Base-by-base conservation (phyloP, 192 early-diverging fungal species). In the Funneliformis geosporum region DNA sequence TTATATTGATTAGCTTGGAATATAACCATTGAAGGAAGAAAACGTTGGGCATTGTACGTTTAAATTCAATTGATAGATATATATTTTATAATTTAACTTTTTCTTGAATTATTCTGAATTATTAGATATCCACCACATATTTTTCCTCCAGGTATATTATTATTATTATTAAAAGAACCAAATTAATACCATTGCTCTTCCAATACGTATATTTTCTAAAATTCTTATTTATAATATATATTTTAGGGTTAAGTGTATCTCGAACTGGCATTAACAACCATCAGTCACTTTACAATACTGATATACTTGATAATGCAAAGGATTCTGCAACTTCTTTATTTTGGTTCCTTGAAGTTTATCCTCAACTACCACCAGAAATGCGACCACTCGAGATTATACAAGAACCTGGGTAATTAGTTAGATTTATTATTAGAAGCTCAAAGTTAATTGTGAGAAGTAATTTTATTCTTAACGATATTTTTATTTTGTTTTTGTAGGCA, bases 271-370 rank as follows among this genome's bases (percentile, higher is more conserved):
- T 8, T 47, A 55, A 55, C 14, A 23, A 25, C 4, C 44, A 73
- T 60, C 72, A 50, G 46, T 46, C 46, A 28, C 18, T 68, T 9
- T 40, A 39, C 21, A 21, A 27, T 68, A n/a, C 27, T 21, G 38
- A 40, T 39, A 21, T 71, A 6, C 27, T 71, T 44, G 72, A 73
- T n/a, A 39, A 73, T 47, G 1, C 27, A 27, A 27, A 55, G 0
- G 62, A 79, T n/a, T 75, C 80, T 28, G 39, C 76, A 39, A 76
- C 83, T 8, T 85, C 86, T 5, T 73, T 85, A 12, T 77, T 47
- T n/a, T 87, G 86, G 86, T 87, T 85, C 55, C 79, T 87, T 9
- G 86, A 87, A 25, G 82, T 87, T 11, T 87, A 86, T 75, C 86
- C 86, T 2, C 73, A 62, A 33, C 76, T 87, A 7, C 43, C 70